A percentile compares a stretch with the other conserved stretches of the same genome.
These are phyloP conservation scores for Teratosphaeria nubilosa DNA, from an alignment of 2,329 filamentous ascomycete genomes.

Conservation along the genomic window DNA sequence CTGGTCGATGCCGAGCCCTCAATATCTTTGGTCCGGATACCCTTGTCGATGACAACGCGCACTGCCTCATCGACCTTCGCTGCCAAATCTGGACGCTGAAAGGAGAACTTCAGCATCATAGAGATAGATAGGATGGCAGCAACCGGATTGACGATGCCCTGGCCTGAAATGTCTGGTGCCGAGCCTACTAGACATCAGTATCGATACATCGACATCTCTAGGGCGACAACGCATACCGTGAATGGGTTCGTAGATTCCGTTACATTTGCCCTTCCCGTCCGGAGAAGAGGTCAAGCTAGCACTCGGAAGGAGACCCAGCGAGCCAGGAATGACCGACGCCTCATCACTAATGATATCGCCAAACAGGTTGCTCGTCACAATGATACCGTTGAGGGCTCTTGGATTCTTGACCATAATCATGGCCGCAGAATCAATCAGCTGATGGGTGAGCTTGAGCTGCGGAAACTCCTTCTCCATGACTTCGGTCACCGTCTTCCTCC, in stretches of 20 bases:
- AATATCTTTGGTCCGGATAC: conserved; percentile 73
- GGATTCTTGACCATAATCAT: conserved; percentile 98
- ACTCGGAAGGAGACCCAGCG: conserved; percentile 76
- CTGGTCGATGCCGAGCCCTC: conserved; percentile 64
- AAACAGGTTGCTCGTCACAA: conserved; percentile 89
- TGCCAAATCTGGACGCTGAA: conserved; percentile 68
- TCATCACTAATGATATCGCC: conserved; percentile 95
- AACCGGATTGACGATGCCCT: conserved; percentile 74
- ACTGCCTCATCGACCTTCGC: conserved; percentile 74
- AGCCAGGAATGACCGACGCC: conserved; percentile 87
- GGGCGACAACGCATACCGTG: conserved; percentile 52
- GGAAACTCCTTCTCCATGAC: conserved; percentile 84
- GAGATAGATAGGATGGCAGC: conserved; percentile 85
- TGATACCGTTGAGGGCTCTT: conserved; percentile 72
- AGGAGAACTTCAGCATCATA: conserved; percentile 93
- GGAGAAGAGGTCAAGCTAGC: conserved; percentile 80
- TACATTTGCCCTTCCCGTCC: conserved; percentile 72
- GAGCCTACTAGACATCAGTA: conserved; percentile 44
- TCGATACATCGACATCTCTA: not conserved
- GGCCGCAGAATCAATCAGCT: conserved; percentile 91
- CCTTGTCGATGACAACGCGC: conserved; percentile 65
- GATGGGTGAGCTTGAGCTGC: conserved; percentile 70
- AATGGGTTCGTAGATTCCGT: conserved; percentile 96
- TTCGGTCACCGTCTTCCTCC: conserved; percentile 78
- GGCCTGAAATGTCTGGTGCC: conserved; percentile 84